Evolutionary conservation across 805 yeast species (phyloP), one percentile per base, ranked within the genome.

Genomic region (Schizosaccharomyces lindneri): DNA sequence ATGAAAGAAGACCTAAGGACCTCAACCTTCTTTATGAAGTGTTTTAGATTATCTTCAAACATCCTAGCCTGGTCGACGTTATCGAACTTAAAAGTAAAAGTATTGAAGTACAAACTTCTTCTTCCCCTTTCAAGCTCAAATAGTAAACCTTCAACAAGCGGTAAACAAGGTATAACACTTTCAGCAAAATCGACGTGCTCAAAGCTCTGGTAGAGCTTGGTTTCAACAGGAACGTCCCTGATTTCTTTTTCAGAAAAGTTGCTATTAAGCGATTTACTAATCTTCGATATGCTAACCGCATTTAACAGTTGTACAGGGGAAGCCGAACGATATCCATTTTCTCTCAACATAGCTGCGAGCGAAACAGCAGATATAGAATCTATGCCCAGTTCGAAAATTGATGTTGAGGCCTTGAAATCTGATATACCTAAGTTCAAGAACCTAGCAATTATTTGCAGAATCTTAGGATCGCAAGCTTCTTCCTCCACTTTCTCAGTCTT

Each of bases 311-410:
- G 32, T 2, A 11, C 21, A 1, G 57, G 57, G 13, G 31, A 19
- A 29, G 57, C 65, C 21, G 29, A 31, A 61, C 59, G 59, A 43
- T 36, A 59, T 0, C 64, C 64, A 1, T 15, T 17, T 29, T 62
- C 19, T 27, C 63, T 55, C 29, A 66, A 59, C 24, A 29, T 21
- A 39, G 62, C 63, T 31, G 61, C 31, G 3, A 66, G 61, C 1
- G 64, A 36, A 19, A 66, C 66, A 32, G 64, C 55, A 5, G 67
- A 64, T 19, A 67, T 65, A 4, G 69, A 67, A 59, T 67, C 69
- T 36, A 66, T 43, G 21, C 69, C 69, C 11, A 66, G 63, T 19
- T 66, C 68, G 48, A 65, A 66, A 19, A 67, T 32, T 15, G 68
- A 62, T 11, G 66, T 63, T 21, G 17, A 17, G 9, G 55, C 55